Conservation (phyloP, 805 yeast genomes). For the Starmerella asiatica region DNA sequence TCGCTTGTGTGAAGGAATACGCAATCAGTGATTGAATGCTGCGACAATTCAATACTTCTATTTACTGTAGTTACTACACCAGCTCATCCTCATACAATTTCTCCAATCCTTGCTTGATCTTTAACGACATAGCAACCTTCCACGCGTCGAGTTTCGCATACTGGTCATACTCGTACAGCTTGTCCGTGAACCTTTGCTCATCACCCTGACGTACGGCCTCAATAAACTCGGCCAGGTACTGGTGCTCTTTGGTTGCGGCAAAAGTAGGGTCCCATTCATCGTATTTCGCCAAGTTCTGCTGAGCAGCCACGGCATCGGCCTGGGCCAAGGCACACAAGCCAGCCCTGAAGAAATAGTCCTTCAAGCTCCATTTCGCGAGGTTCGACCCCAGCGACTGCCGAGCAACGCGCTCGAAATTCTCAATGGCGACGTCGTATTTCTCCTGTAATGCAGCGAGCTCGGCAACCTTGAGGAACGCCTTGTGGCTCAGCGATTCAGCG, state of each 20-base stretch:
- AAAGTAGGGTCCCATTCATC: constrained; percentile 59
- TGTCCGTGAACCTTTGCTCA: constrained; percentile 56
- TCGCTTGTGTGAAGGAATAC: no score
- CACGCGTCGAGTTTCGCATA: constrained; percentile 79
- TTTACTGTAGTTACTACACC: constrained; percentile 8
- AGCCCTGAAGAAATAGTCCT: constrained; percentile 79
- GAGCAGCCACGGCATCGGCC: constrained; percentile 75
- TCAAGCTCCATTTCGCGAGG: constrained; percentile 77
- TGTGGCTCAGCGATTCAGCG: constrained; percentile 79
- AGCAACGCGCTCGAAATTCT: constrained; percentile 64
- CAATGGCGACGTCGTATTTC: constrained; percentile 63
- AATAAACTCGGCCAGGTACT: constrained; percentile 49
- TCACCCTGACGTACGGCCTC: constrained; percentile 73
- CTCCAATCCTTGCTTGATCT: constrained; percentile 60
- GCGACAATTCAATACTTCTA: no score
- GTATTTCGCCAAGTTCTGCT: constrained; percentile 51
- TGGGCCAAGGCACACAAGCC: constrained; percentile 72
- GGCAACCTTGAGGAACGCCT: constrained; percentile 79
- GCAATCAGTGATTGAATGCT: no score
- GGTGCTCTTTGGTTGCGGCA: constrained; percentile 53
- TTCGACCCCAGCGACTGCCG: constrained; percentile 60
- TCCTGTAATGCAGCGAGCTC: constrained; percentile 69
- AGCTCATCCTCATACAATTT: constrained; percentile 54
- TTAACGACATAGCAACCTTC: constrained; percentile 71
- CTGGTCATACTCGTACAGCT: constrained; percentile 73